A percentile compares a stretch with the other conserved stretches of the same genome.
Conservation (phyloP, 768 basidiomycete genomes). For the Rhodotorula babjevae region DNA sequence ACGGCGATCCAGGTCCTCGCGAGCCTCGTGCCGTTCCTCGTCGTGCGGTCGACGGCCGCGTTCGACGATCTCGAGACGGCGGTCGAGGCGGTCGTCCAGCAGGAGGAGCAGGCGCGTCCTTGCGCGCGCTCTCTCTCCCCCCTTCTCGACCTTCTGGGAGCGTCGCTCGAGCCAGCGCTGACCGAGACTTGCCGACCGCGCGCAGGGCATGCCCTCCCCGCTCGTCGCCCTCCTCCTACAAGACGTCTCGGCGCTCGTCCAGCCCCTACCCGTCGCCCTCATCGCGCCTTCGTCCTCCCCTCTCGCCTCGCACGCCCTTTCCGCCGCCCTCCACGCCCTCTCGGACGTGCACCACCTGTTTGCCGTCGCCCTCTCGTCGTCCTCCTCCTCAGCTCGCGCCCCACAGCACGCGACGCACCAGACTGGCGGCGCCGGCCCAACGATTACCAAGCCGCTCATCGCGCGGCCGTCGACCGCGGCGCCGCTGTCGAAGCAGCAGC, state of each 20-base stretch:
- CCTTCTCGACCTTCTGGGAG: background rate
- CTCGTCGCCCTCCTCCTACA: conserved; percentile 21
- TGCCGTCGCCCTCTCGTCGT: background rate
- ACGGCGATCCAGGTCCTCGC: conserved; percentile 17
- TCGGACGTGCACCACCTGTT: conserved; percentile 23
- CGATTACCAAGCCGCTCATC: conserved; percentile 12
- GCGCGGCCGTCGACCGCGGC: conserved; percentile 2
- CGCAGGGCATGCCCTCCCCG: conserved; percentile 11
- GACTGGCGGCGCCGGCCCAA: background rate
- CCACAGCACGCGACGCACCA: background rate
- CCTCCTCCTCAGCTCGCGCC: background rate
- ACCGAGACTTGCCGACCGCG: no score
- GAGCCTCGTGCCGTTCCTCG: conserved; percentile 29
- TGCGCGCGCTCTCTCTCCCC: no score
- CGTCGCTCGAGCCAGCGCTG: no score
- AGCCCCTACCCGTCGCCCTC: conserved; percentile 5
- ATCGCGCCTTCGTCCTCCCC: background rate
- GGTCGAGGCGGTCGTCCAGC: conserved; percentile 22
- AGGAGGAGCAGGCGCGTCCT: conserved; percentile 17
- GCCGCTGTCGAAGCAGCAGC: background rate
- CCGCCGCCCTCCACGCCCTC: conserved; percentile 3
- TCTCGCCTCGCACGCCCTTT: conserved; percentile 9
- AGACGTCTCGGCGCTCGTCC: conserved; percentile 10
- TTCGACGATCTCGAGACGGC: conserved; percentile 13
- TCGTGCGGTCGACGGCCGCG: conserved; percentile 12